Evolutionary conservation across 2,329 filamentous ascomycete genomes (phyloP), one percentile per base, ranked within the genome.

Genomic region (Xylariaceae sp.): DNA sequence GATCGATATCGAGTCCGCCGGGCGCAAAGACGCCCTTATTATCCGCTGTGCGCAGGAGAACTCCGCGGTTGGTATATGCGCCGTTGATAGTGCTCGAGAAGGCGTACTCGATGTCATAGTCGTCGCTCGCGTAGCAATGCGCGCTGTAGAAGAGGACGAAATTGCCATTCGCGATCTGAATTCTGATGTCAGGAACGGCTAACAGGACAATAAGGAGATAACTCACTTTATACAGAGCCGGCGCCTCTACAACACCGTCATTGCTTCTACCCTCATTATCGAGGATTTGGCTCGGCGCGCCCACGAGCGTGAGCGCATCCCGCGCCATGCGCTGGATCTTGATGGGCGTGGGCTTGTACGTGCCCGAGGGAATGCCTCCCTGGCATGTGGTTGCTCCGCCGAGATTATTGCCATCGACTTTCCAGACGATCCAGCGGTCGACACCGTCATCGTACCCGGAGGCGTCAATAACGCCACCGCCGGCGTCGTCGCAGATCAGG

Each of bases 31-130:
- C 60, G 17, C 69, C 69, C 50, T 58, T 61, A 52, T 68, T 67
- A n/a, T 70, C 67, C 1, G 61, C 68, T 11, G 69, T 68, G 10
- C 67, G 68, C 42, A 72, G 59, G 17, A 72, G 63, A 47, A 70
- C 66, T n/a, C 69, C 69, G 39, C 69, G 67, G 56, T 68, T 68
- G 2, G 59, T 62, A 61, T 71, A 71, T 11, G 58, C 45, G 17
- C 70, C 69, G 56, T 70, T 66, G 39, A 72, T 70, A 1, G 67
- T 71, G 58, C 60, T 67, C 13, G 69, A 71, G 54, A 68, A 71
- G 2, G 70, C 70, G 55, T 71, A 71, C 54, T 72, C 69, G 63
- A 71, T 67, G 13, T 71, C 70, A 58, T 71, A 72, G 62, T 72
- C 69, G 55, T 72, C 70, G 59, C 66, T 71, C 1, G 66, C 64